Evolutionary conservation across 495 filamentous ascomycete species (phyloP).

Genomic region (Talaromyces trachyspermus): DNA sequence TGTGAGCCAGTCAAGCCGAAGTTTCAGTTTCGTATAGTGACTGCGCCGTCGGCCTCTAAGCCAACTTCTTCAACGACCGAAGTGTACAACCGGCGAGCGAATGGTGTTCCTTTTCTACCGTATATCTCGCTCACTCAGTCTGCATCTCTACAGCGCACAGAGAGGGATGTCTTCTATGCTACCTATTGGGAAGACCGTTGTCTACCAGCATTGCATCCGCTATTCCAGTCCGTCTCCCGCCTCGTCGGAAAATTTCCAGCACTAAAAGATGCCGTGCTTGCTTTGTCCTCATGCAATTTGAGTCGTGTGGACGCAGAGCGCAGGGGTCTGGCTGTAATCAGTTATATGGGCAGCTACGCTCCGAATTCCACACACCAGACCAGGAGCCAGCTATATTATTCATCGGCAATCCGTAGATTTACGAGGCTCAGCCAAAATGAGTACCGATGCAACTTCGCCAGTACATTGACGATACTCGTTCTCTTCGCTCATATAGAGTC

Average conservation of each 20-base stretch:
- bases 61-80: too few relatives aligned
- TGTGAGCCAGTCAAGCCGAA: constrained; percentile 24
- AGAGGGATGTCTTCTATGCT: constrained; percentile 22
- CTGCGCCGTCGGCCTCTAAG: not conserved
- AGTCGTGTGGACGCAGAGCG: constrained; percentile 17
- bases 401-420: constrained; percentile 16
- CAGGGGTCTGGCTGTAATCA: not conserved
- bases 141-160: constrained; percentile 16
- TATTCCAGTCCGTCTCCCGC: constrained; percentile 10
- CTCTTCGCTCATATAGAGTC: constrained; percentile 23
- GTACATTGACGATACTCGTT: constrained; percentile 12
- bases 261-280: constrained; percentile 18
- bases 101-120: too few relatives aligned
- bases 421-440: constrained; percentile 7
- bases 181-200: constrained; percentile 22
- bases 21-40: constrained; percentile 21
- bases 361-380: constrained; percentile 18
- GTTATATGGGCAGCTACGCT: constrained; percentile 11
- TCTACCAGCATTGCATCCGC: constrained; percentile 18
- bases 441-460: constrained; percentile 3
- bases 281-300: constrained; percentile 21
- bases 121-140: constrained; percentile 13
- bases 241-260: not conserved
- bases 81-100: too few relatives aligned
- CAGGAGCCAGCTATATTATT: constrained; percentile 22